These are phyloP conservation scores for Penicillium thymicola DNA, from an alignment of 2,329 filamentous ascomycete genomes.

Conservation along the genomic window DNA sequence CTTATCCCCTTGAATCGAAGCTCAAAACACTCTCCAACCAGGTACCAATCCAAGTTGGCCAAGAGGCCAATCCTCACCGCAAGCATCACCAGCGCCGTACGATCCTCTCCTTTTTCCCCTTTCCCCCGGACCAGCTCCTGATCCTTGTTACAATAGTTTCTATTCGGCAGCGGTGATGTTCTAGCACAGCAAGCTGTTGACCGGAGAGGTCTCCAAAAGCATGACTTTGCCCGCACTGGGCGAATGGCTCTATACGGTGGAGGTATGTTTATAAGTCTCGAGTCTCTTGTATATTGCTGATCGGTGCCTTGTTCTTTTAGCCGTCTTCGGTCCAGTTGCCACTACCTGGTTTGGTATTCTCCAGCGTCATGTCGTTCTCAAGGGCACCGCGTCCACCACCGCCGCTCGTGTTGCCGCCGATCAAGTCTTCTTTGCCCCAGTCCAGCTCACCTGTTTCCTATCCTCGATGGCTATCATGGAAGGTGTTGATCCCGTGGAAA, in stretches of 20 bases:
- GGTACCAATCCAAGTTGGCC: constrained; percentile 84
- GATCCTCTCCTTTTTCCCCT: constrained; percentile 8
- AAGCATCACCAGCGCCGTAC: constrained; percentile 76
- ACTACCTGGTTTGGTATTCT: constrained; percentile 85
- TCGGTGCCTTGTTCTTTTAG: constrained; percentile 30
- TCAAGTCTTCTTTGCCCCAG: constrained; percentile 79
- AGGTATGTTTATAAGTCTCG: constrained; percentile 32
- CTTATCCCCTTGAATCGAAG: constrained; percentile 9
- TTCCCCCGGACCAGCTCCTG: background rate
- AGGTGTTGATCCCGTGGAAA: constrained; percentile 63
- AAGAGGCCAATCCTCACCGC: constrained; percentile 84
- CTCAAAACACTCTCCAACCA: constrained; percentile 30
- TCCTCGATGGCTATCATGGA: constrained; percentile 81
- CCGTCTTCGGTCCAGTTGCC: constrained; percentile 81
- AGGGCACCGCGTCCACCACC: constrained; percentile 65
- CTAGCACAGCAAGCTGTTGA: constrained; percentile 91
- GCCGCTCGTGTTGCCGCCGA: constrained; percentile 74
- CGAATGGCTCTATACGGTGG: constrained; percentile 51
- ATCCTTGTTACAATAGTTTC: constrained; percentile 50
- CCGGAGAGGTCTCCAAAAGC: constrained; percentile 70
- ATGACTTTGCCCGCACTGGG: constrained; percentile 58
- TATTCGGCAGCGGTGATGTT: constrained; percentile 89
- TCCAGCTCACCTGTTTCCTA: constrained; percentile 77
- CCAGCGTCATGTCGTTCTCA: constrained; percentile 64
- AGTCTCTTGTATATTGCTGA: background rate